Evolutionary conservation across 352 stramenopile species (phyloP).

Genomic region (Phytophthora pini): DNA sequence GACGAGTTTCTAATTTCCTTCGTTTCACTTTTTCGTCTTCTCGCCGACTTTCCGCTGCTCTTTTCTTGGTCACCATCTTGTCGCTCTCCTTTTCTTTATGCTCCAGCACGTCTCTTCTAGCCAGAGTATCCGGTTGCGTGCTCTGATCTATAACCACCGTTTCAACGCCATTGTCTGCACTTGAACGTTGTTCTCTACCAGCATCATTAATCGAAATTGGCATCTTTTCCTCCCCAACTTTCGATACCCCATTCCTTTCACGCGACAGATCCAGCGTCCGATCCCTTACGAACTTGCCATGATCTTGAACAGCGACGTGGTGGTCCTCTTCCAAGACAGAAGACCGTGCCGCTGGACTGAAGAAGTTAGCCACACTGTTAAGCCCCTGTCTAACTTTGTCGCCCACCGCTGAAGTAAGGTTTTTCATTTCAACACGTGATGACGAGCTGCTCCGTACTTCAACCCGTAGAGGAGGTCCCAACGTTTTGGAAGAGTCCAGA

Average conservation of each 20-base stretch:
- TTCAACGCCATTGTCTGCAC: background rate
- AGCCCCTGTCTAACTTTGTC: conserved; percentile 21
- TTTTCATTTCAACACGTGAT: background rate
- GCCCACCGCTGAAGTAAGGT: conserved; percentile 14
- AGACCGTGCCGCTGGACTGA: conserved; percentile 12
- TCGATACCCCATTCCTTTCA: conserved; percentile 10
- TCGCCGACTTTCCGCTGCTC: conserved; percentile 19
- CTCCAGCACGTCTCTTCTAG: background rate
- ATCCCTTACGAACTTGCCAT: background rate
- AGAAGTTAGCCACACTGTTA: conserved; percentile 31
- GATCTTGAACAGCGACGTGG: conserved; percentile 9
- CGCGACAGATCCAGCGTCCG: conserved; percentile 27
- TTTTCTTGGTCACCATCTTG: conserved; percentile 25
- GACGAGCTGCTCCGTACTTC: conserved; percentile 15
- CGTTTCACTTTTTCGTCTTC: conserved; percentile 31
- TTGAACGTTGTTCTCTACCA: conserved; percentile 2
- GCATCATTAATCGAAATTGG: conserved; percentile 24
- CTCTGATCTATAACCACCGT: conserved; percentile 15
- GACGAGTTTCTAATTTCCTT: conserved; percentile 38
- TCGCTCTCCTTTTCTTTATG: conserved; percentile 26
- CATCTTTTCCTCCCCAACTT: conserved; percentile 23
- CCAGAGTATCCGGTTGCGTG: conserved; percentile 11
- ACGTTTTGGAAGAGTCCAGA: conserved; percentile 11
- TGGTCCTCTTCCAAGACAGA: conserved; percentile 30
- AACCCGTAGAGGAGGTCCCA: conserved; percentile 1